A percentile compares a stretch with the other conserved stretches of the same genome.
phyloP scores from a whole-genome alignment of 2,329 filamentous ascomycete genomes.

The Hypocrella siamensis region DNA sequence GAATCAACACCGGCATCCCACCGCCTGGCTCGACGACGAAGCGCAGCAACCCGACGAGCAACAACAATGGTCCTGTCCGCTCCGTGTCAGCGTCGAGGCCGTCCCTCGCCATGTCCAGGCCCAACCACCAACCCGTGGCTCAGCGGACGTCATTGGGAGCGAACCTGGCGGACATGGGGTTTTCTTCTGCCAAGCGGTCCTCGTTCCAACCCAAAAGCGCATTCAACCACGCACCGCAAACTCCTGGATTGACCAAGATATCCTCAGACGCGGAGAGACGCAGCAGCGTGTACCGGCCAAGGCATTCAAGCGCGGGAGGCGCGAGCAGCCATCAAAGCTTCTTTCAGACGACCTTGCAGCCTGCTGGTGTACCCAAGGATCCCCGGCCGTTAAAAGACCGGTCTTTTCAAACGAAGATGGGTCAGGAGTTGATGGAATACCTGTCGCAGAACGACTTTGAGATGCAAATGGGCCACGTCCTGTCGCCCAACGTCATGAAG shows the following conservation, averaged over 20 bases:
- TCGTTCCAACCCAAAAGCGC: constrained; percentile 61
- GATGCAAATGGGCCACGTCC: constrained; percentile 87
- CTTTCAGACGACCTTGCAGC: constrained; percentile 73
- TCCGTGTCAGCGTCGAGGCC: constrained; percentile 72
- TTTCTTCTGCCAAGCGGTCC: constrained; percentile 71
- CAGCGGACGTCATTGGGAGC: constrained; percentile 69
- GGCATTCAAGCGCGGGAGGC: constrained; percentile 53
- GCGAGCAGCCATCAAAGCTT: constrained; percentile 68
- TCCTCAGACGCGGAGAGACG: constrained; percentile 43
- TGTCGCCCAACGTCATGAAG: constrained; percentile 82
- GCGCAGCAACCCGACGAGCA: constrained; percentile 58
- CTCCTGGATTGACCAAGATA: constrained; percentile 37
- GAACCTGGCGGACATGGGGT: constrained; percentile 63
- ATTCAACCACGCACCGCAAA: constrained; percentile 14
- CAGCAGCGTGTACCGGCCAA: constrained; percentile 66
- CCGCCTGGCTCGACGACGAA: constrained; percentile 91
- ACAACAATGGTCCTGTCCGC: constrained; percentile 58
- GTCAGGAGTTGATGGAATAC: constrained; percentile 81
- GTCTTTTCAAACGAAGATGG: constrained; percentile 65
- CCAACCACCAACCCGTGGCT: constrained; percentile 78
- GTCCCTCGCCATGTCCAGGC: constrained; percentile 70
- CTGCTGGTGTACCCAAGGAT: constrained; percentile 71
- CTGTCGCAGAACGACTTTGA: constrained; percentile 90
- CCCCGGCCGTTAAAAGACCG: constrained; percentile 75
- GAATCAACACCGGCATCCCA: constrained; percentile 69